A percentile compares a stretch with the other conserved stretches of the same genome.
Evolutionary conservation across 805 yeast genomes (phyloP).

Genomic region (Alloascoidea hylecoeti): DNA sequence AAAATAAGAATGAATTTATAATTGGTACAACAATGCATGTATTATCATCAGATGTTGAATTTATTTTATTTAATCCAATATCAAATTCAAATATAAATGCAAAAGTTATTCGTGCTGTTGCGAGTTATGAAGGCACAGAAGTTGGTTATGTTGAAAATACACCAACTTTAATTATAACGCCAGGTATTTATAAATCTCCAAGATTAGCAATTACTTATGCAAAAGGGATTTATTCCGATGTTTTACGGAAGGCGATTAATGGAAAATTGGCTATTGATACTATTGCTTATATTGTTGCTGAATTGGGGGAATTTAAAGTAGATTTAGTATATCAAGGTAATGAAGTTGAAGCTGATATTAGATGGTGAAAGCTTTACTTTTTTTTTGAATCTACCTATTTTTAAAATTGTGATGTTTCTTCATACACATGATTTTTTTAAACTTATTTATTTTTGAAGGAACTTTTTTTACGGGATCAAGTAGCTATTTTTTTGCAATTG

Average conservation of each 20-base stretch:
- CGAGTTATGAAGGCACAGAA: constrained; percentile 1
- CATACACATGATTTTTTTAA: no score
- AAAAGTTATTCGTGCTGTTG: background rate
- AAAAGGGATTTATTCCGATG: background rate
- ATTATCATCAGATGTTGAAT: constrained; percentile 1
- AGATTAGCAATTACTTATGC: constrained; percentile 1
- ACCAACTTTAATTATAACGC: background rate
- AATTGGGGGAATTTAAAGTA: background rate
- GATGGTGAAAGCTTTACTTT: background rate
- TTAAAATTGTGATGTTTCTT: no score
- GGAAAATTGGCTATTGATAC: background rate
- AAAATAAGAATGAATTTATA: constrained; percentile 1
- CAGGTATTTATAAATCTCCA: constrained; percentile 1
- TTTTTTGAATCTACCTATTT: no score
- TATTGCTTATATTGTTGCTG: background rate
- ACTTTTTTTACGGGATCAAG: no score
- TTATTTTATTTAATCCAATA: constrained; percentile 1
- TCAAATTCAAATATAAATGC: background rate
- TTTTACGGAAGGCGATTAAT: constrained; percentile 2
- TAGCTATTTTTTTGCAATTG: no score
- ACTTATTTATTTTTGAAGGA: no score
- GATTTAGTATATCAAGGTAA: constrained; percentile 1
- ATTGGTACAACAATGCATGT: constrained; percentile 1
- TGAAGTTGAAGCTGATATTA: constrained; percentile 1
- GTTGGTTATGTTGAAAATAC: background rate